Conservation (phyloP, 139 green algal species). For the Trebouxia sp. region DNA sequence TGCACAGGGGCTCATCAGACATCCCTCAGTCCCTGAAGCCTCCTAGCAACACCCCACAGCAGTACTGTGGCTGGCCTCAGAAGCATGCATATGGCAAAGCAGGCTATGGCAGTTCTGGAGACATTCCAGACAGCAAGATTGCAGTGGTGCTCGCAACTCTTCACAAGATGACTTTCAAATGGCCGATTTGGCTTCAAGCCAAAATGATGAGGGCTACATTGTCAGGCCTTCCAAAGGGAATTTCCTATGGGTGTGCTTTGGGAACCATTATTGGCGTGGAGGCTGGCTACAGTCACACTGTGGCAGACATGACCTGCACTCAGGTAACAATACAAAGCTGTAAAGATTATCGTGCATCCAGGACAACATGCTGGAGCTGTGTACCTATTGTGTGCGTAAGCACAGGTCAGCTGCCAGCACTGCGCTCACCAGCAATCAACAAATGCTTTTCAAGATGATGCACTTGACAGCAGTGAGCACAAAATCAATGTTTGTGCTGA, state of each 20-base stretch:
- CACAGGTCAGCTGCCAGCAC: no score
- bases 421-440: no score
- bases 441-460: no score
- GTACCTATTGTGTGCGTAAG: no score
- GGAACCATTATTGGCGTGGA: conserved; percentile 12
- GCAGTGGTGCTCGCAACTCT: not conserved
- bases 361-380: no score
- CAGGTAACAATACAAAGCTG: not conserved
- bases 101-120: not conserved
- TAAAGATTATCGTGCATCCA: not conserved
- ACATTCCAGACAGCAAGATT: conserved; percentile 1
- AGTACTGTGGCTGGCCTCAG: conserved; percentile 4
- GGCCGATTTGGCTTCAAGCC: conserved; percentile 10
- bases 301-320: conserved; percentile 25
- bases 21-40: not conserved
- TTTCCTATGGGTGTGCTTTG: conserved; percentile 2
- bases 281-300: conserved; percentile 15
- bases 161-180: conserved; percentile 7
- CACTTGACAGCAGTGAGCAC: no score
- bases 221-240: not conserved
- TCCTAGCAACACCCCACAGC: not conserved
- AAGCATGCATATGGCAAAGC: conserved; percentile 14
- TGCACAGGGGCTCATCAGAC: conserved; percentile 14
- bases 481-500: no score
- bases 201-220: not conserved